Conservation (phyloP, 768 basidiomycete genomes). For the Cyclocybe aegerita region DNA sequence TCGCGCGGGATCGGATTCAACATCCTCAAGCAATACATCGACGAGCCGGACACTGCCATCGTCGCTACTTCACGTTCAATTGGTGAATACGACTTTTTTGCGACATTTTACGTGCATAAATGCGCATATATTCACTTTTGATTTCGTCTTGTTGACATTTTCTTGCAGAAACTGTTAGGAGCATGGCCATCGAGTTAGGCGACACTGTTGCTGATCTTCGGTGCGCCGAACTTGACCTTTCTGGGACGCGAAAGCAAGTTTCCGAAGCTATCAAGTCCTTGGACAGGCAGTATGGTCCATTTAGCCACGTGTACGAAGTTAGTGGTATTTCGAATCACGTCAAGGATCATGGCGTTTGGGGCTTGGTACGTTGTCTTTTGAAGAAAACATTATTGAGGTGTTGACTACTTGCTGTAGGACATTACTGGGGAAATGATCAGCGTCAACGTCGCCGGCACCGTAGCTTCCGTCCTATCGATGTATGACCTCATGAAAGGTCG, state of each 20-base stretch:
- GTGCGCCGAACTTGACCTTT: slow-evolving; percentile 23
- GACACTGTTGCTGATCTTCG: slow-evolving; percentile 21
- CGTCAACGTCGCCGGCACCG: slow-evolving; percentile 27
- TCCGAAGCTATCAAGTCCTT: slow-evolving; percentile 14
- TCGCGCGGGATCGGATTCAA: slow-evolving; percentile 26
- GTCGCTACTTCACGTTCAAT: slow-evolving; percentile 24
- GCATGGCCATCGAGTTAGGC: slow-evolving; percentile 18
- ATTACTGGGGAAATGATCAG: slow-evolving; percentile 25
- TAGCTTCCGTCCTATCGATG: slow-evolving; percentile 22
- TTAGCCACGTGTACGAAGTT: slow-evolving; percentile 30
- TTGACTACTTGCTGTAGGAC: slow-evolving; percentile 12
- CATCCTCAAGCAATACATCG: slow-evolving; percentile 26
- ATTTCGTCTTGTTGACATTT: neutral
- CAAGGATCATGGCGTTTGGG: slow-evolving; percentile 15
- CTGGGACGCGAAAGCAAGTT: slow-evolving; percentile 16
- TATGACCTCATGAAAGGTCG: slow-evolving; percentile 30
- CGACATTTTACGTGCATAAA: too few relatives aligned
- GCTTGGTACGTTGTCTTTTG: slow-evolving; percentile 15
- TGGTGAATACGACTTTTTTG: slow-evolving; percentile 14
- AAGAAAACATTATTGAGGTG: neutral
- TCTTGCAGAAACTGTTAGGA: slow-evolving; percentile 15
- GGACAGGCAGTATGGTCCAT: slow-evolving; percentile 28
- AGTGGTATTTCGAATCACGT: slow-evolving; percentile 25
- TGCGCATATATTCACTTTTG: neutral
- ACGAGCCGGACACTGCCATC: slow-evolving; percentile 22